Evolutionary conservation across 805 yeast genomes (phyloP), one percentile per base, ranked within the genome.

Genomic region (Tetrapisispora fleetii): DNA sequence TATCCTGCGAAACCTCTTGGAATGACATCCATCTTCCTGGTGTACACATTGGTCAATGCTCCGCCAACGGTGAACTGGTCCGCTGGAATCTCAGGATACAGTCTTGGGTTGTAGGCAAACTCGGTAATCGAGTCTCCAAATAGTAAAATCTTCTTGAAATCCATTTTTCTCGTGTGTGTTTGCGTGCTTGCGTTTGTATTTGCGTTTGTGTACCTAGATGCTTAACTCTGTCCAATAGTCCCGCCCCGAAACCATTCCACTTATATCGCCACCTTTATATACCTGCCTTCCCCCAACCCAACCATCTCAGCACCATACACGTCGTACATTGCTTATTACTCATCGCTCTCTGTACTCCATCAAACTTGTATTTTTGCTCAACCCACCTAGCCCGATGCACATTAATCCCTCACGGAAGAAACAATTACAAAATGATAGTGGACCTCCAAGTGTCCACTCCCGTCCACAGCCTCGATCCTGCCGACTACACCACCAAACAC

Each of bases 1-100:
- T 85, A 89, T 0, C 97, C 96, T 1, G 79, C 60, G 57, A 69
- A 86, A 0, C 97, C 97, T 50, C 95, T 70, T 38, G 77, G 80
- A 1, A 88, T 58, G 2, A 90, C 68, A 54, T 86, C 91, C 42
- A 86, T 55, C 58, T 73, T 77, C 40, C 95, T 72, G 1, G 71
- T 64, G 60, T 85, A 85, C 13, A 55, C 55, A 46, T 70, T 57
- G 39, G 67, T 72, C 27, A 83, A 58, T 0, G 76, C 80, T 0
- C 83, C 71, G 2, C 78, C 80, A 22, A 75, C 59, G 3, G 73
- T 68, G 58, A 78, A 80, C 16, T 69, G 66, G 13, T 62, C 54
- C 16, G 27, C 30, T 4, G 10, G 19, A 19, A 50, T 52, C 8
- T 53, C 48, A 14, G 48, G 68, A 58, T 48, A 43, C 39, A 64